These are phyloP conservation scores for Gymnopilus dilepis DNA, from an alignment of 768 basidiomycete species.

Conservation along the genomic window DNA sequence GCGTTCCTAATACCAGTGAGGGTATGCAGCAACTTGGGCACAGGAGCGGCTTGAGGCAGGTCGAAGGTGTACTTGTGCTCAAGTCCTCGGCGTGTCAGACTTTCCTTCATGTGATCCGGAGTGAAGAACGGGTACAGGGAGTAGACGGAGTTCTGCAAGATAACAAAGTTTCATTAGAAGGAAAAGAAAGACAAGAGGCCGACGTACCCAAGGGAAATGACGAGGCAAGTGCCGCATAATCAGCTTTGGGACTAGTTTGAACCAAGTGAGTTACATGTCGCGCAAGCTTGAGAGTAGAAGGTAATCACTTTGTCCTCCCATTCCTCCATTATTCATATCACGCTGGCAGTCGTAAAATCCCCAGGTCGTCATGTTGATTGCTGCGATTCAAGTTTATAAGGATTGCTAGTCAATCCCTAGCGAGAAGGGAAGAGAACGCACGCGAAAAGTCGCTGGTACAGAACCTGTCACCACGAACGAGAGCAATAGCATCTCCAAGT, in stretches of 20 bases:
- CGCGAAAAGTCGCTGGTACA: constrained; percentile 58
- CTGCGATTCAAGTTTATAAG: constrained; percentile 23
- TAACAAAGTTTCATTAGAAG: constrained; percentile 16
- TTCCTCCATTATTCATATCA: constrained; percentile 45
- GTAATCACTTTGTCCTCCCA: constrained; percentile 37
- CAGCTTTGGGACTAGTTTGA: constrained; percentile 44
- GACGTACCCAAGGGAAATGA: constrained; percentile 42
- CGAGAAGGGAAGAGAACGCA: constrained; percentile 28
- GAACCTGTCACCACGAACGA: constrained; percentile 60
- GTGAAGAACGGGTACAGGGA: constrained; percentile 73
- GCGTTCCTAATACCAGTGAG: constrained; percentile 34
- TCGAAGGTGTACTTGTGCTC: constrained; percentile 46
- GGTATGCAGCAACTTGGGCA: constrained; percentile 16
- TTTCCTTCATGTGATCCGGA: constrained; percentile 47
- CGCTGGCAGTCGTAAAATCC: constrained; percentile 54
- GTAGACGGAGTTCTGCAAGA: constrained; percentile 57
- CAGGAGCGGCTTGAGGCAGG: constrained; percentile 34
- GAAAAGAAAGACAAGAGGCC: too few species aligned
- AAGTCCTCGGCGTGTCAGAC: constrained; percentile 44
- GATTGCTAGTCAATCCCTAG: background rate
- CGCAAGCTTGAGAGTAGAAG: background rate
- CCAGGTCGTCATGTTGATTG: constrained; percentile 53
- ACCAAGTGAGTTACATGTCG: background rate
- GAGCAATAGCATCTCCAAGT: constrained; percentile 57
- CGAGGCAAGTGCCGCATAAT: constrained; percentile 50